Evolutionary conservation across 768 basidiomycete species (phyloP).

Genomic region (Termitomyces heimii): DNA sequence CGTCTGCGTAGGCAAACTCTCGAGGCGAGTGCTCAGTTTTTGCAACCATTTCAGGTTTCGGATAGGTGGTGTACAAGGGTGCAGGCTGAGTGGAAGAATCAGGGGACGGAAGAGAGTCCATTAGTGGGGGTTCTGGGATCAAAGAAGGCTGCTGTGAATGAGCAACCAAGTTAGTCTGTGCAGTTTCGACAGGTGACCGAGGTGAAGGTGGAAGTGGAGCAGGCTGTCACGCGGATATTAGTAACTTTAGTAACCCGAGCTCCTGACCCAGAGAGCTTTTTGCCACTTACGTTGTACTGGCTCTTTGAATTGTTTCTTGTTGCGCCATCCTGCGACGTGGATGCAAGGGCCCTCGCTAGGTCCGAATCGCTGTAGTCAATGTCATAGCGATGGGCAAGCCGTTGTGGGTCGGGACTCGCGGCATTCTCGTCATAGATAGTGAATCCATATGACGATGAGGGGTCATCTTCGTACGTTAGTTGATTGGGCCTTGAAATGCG

Average conservation of each 20-base stretch:
- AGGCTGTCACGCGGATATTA: constrained; percentile 4
- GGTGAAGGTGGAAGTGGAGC: background rate
- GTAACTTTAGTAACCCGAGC: constrained; percentile 1
- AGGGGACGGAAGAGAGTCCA: constrained; percentile 16
- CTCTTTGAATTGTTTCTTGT: background rate
- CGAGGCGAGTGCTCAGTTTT: background rate
- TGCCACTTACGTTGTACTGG: constrained; percentile 9
- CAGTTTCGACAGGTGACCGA: background rate
- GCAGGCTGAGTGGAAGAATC: background rate
- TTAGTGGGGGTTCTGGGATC: constrained; percentile 5
- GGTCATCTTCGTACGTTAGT: background rate
- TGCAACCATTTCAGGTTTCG: background rate
- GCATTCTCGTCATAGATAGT: background rate
- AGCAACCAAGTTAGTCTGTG: constrained; percentile 1
- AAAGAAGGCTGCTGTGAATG: constrained; percentile 5
- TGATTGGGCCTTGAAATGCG: background rate
- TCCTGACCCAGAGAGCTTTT: background rate
- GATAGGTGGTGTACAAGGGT: background rate
- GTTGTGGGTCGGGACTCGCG: background rate
- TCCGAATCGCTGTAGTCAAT: background rate
- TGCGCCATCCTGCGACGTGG: background rate
- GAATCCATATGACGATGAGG: background rate
- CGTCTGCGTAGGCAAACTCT: background rate
- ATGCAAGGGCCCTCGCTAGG: background rate
- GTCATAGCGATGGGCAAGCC: background rate